Base-by-base conservation (phyloP, 768 basidiomycete genomes). In the Auricularia cornea region DNA sequence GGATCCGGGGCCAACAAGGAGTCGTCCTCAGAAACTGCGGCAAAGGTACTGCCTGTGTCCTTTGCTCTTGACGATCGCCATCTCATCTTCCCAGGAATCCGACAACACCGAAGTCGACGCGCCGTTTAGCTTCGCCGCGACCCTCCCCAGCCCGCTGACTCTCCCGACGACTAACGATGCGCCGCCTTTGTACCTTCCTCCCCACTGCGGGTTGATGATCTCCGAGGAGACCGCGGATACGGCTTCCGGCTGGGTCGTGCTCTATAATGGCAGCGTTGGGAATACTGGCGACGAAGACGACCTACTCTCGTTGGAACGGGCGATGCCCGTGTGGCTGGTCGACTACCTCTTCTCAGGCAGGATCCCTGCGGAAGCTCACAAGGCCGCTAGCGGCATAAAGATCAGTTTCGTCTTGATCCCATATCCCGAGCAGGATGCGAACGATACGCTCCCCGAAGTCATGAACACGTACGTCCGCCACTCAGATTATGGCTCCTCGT, bases 351-450 rank as follows among this genome's bases (percentile, higher is more conserved):
- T 98, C 41, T 74, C 85, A 16, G 88, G 89, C 67, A 85, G 83
- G 70, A 75, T 80, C 62, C 75, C 82, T 16, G 67, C 80, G 30
- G 69, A 79, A 0, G 82, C 84, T 18, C 28, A 31, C 54, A 57
- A 57, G 28, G 54, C 54, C 11, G 54, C 54, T 26, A 77, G 81
- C 4, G 70, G 79, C 14, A 77, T 82, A 60, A 99, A 98, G 77
- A 72, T 98, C 52, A 92, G 93, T 68, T 99, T 98, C 71, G 84
- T 96, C 23, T 74, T 99, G 40, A 77, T 95, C 65, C 94, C 95
- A 1, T 90, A 84, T 83, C 77, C 75, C 2, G 81, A 76, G 64
- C 82, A 83, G 64, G 83, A 87, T 60, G 79, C 81, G 0, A 79
- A 74, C 31, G 83, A 89, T 65, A 78, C 80, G 65, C 73, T 97